Base-by-base conservation (phyloP, 192 early-diverging fungal genomes). In the Coemansia javaensis region DNA sequence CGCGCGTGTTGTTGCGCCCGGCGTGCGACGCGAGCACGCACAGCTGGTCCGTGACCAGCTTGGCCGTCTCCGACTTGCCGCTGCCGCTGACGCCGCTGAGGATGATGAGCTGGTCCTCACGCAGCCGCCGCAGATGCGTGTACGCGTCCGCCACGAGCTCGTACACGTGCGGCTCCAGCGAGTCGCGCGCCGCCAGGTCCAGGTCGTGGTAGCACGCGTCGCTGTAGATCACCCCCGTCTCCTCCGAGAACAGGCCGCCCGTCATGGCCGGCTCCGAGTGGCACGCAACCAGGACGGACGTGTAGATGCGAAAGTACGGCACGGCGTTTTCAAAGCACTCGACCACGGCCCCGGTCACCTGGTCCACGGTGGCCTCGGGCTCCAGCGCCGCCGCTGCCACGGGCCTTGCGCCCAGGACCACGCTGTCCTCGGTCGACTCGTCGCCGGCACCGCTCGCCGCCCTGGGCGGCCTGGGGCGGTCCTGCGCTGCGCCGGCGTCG, bases 51-150 rank as follows among this genome's bases (percentile, higher is more conserved):
- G 81, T 57, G 24, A 94, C 53, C 45, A 89, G 85, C 5, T 74
- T 66, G n/a, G 83, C 79, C 1, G 82, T 76, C 25, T 82, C 80
- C 1, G 91, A 78, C 57, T 98, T 98, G 37, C 94, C 93, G 23
- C 85, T 85, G 6, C 93, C 92, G 25, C 81, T 79, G 39, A 90
- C 81, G 27, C 94, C 94, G 52, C 90, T 85, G 30, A 87, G 61
- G 7, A 87, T 56, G 27, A 89, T 64, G 14, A 66, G 56, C 47
- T 87, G 84, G 53, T 86, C 83, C 56, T 87, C 79, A 2, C 79
- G 79, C 13, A 80, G 63, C 47, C 85, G 59, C 50, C 85, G 51
- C 59, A 89, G 58, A 31, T 85, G 81, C 43, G 82, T 66, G 50
- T 89, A 89, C 0, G 86, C 78, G 24, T 70, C 77, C n/a, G 81